Conservation (phyloP, 2,329 filamentous ascomycete genomes). For the Lasiodiplodia theobromae region DNA sequence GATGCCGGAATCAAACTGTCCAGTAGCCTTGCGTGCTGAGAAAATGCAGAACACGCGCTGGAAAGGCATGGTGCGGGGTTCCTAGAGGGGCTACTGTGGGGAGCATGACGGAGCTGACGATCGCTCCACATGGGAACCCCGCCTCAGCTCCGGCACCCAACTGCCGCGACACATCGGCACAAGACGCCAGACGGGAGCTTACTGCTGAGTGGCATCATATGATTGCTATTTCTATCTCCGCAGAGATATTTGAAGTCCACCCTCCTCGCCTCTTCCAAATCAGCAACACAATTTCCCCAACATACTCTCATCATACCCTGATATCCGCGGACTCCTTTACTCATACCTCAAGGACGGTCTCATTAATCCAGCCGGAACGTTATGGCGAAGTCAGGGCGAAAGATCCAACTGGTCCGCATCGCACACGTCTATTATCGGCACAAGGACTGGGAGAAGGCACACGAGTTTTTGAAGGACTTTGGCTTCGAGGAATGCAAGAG, state of each 20-base stretch:
- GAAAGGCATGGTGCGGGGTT: constrained; percentile 20
- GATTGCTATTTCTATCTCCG: constrained; percentile 22
- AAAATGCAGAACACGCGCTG: constrained; percentile 1
- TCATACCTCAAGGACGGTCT: neutral
- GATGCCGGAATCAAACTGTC: neutral
- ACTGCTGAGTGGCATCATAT: constrained; percentile 6
- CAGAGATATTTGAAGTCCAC: constrained; percentile 11
- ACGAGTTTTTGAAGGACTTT: constrained; percentile 34
- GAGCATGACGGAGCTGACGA: constrained; percentile 26
- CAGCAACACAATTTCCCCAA: neutral
- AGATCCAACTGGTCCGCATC: constrained; percentile 28
- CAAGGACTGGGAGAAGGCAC: constrained; percentile 31
- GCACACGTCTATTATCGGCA: constrained; percentile 35
- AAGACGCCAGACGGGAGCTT: constrained; percentile 5
- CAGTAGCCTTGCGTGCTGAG: constrained; percentile 2
- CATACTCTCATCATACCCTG: neutral
- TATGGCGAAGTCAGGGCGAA: constrained; percentile 25
- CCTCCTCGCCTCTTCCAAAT: neutral
- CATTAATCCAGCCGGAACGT: neutral
- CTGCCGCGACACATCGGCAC: constrained; percentile 20
- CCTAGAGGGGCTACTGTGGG: constrained; percentile 25
- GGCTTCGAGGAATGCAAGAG: constrained; percentile 31
- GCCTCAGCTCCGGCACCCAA: constrained; percentile 20
- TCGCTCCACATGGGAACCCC: constrained; percentile 27
- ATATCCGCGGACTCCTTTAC: neutral